A percentile compares a stretch with the other conserved stretches of the same genome.
These are phyloP conservation scores for Fistulifera pelliculosa DNA, from an alignment of 108 stramenopile species.

Conservation along the genomic window DNA sequence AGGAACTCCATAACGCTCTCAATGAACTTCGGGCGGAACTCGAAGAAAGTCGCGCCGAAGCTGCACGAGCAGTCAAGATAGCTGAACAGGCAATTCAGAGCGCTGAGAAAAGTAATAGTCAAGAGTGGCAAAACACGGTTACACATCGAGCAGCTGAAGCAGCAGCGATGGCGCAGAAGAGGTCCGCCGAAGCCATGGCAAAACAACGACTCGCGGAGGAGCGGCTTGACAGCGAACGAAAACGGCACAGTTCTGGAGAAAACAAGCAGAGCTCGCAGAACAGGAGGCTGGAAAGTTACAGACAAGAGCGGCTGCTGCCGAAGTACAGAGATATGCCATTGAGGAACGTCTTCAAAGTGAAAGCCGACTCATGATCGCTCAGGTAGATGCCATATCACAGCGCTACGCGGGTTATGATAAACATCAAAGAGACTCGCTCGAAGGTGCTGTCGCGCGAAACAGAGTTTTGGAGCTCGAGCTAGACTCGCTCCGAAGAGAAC, in stretches of 20 bases:
- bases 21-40: conserved; percentile 63
- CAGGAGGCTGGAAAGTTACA: conserved; percentile 68
- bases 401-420: conserved; percentile 24
- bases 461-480: conserved; percentile 46
- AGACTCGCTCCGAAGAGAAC: conserved; percentile 12
- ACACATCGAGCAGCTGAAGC: conserved; percentile 89
- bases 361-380: conserved; percentile 25
- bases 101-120: conserved; percentile 69
- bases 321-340: conserved; percentile 62
- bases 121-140: conserved; percentile 81
- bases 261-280: conserved; percentile 68
- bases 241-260: conserved; percentile 48
- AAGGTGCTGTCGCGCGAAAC: conserved; percentile 24
- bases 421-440: conserved; percentile 26
- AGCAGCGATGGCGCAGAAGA: conserved; percentile 79
- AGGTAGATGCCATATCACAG: conserved; percentile 28
- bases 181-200: conserved; percentile 76
- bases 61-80: conserved; percentile 81
- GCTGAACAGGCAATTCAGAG: conserved; percentile 89
- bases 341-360: conserved; percentile 56
- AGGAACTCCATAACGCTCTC: conserved; percentile 78
- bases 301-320: conserved; percentile 74
- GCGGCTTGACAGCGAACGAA: conserved; percentile 44
- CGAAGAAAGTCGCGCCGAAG: conserved; percentile 80
- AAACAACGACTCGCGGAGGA: conserved; percentile 76